phyloP scores from a whole-genome alignment of 106 monocot genomes.

The Gastrodia elata region DNA sequence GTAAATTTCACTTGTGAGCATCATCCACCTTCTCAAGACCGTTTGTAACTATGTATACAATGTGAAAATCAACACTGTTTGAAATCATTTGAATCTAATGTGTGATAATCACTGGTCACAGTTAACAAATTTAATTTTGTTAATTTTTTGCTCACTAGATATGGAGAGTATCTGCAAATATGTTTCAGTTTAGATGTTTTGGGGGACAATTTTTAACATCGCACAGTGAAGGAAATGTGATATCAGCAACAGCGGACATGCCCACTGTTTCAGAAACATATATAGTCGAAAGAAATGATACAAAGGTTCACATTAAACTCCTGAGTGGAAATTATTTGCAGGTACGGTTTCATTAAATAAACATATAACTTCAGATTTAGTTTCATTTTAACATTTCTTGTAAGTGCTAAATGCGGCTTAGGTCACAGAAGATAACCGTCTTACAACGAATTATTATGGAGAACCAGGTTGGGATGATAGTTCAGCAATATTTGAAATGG shows the following conservation, averaged over 20 bases:
- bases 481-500: slow-evolving; percentile 64
- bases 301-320: slow-evolving; percentile 51
- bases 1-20: neutral
- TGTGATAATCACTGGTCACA: neutral
- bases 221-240: slow-evolving; percentile 20
- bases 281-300: slow-evolving; percentile 51
- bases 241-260: slow-evolving; percentile 39
- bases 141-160: slow-evolving; percentile 26
- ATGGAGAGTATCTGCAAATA: slow-evolving; percentile 56
- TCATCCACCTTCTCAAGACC: neutral
- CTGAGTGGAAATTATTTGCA: slow-evolving; percentile 50
- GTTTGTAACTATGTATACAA: too few species aligned
- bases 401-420: slow-evolving; percentile 16
- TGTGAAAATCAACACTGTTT: neutral
- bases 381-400: neutral
- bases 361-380: neutral
- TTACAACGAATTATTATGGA: slow-evolving; percentile 37
- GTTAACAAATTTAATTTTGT: neutral
- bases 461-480: slow-evolving; percentile 66
- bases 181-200: slow-evolving; percentile 59
- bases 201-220: slow-evolving; percentile 62
- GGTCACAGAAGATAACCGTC: slow-evolving; percentile 46
- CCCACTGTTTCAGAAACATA: slow-evolving; percentile 45
- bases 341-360: slow-evolving; percentile 16
- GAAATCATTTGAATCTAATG: too few species aligned